Evolutionary conservation across 352 stramenopile species (phyloP).

Genomic region (Globisporangium nagaii): DNA sequence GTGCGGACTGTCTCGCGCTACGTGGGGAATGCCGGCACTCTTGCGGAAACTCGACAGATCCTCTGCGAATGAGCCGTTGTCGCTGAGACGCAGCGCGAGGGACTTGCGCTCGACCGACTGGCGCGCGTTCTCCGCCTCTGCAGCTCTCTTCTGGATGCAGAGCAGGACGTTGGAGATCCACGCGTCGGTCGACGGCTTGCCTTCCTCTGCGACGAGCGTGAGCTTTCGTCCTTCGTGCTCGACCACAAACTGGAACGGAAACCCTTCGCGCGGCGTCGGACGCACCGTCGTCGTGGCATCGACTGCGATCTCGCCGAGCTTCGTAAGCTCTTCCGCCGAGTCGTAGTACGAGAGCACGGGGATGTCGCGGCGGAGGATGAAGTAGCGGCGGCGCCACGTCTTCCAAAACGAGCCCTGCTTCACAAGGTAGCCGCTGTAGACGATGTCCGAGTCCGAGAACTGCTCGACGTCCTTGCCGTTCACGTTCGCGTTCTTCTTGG

Average conservation of each 20-base stretch:
- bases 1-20: constrained; percentile 13
- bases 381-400: constrained; percentile 77
- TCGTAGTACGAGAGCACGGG: constrained; percentile 80
- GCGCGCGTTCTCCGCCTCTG: constrained; percentile 21
- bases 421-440: constrained; percentile 70
- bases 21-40: constrained; percentile 22
- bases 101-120: constrained; percentile 34
- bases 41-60: constrained; percentile 25
- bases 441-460: constrained; percentile 83
- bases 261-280: constrained; percentile 40
- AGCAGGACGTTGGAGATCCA: constrained; percentile 64
- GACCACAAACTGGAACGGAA: constrained; percentile 62
- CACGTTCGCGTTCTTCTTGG: constrained; percentile 57
- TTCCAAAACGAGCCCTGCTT: constrained; percentile 89
- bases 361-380: constrained; percentile 72
- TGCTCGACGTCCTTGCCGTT: constrained; percentile 77
- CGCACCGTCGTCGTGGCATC: constrained; percentile 58
- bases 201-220: constrained; percentile 63
- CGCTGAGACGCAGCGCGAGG: constrained; percentile 29
- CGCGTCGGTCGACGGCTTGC: constrained; percentile 34
- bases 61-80: constrained; percentile 34
- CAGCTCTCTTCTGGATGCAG: constrained; percentile 33
- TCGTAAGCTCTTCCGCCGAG: constrained; percentile 66
- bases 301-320: constrained; percentile 73
- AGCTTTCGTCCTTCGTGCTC: constrained; percentile 64